phyloP scores from a whole-genome alignment of 2,329 filamentous ascomycete genomes.

The Ophiostoma novo-ulmi region DNA sequence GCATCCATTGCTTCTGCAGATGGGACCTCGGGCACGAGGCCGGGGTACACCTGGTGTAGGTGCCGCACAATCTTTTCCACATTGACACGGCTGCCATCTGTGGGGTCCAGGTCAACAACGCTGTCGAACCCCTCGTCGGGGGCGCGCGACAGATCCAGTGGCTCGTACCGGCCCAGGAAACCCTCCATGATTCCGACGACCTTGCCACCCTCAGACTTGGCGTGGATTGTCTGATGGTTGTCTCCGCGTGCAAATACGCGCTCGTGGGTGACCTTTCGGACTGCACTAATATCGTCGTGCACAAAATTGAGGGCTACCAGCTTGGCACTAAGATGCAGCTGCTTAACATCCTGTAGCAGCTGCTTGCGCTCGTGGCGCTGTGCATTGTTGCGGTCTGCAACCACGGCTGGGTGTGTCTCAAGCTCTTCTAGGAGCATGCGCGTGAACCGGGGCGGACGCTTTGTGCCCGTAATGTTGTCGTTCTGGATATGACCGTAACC shows the following conservation, averaged over 20 bases:
- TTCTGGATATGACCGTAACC: constrained; percentile 93
- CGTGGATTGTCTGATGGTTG: constrained; percentile 97
- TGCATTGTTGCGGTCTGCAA: constrained; percentile 93
- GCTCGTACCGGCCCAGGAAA: constrained; percentile 82
- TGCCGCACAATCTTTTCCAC: constrained; percentile 71
- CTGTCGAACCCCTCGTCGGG: constrained; percentile 80
- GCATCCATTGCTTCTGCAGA: constrained; percentile 67
- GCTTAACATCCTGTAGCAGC: constrained; percentile 71
- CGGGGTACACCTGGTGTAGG: constrained; percentile 72
- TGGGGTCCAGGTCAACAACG: constrained; percentile 78
- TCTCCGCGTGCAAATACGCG: constrained; percentile 82
- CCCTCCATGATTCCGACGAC: constrained; percentile 91
- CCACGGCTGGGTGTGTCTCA: constrained; percentile 62
- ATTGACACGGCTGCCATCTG: constrained; percentile 73
- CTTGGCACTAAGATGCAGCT: constrained; percentile 56
- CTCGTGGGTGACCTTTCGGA: constrained; percentile 68
- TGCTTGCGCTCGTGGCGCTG: constrained; percentile 82
- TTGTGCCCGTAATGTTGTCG: constrained; percentile 82
- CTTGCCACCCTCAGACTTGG: constrained; percentile 65
- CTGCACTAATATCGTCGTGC: constrained; percentile 69
- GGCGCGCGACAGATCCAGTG: constrained; percentile 57
- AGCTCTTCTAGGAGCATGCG: constrained; percentile 63
- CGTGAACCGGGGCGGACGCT: constrained; percentile 73
- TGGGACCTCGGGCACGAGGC: constrained; percentile 66
- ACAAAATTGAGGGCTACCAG: constrained; percentile 86